Conservation (phyloP, 1,284 basidiomycete genomes). For the Fomitopsis betulina region DNA sequence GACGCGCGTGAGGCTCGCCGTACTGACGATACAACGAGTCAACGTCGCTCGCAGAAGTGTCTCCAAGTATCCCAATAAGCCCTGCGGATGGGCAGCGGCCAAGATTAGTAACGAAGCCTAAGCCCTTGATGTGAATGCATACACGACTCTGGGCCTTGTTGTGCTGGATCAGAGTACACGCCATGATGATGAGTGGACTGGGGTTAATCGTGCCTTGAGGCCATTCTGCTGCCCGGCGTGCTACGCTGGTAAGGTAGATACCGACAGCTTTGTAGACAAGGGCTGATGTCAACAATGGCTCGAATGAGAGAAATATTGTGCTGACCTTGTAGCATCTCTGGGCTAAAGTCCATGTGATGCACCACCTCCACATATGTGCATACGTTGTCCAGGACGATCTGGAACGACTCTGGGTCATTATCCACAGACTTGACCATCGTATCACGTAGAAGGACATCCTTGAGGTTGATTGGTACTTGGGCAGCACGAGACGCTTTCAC, state of each 20-base stretch:
- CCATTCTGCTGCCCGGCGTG: conserved; percentile 53
- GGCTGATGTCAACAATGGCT: conserved; percentile 1
- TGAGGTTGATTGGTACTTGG: conserved; percentile 32
- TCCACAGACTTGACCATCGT: conserved; percentile 44
- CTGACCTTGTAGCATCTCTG: conserved; percentile 52
- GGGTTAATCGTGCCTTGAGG: conserved; percentile 43
- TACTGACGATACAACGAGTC: conserved; percentile 44
- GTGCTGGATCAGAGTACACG: conserved; percentile 48
- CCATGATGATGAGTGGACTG: conserved; percentile 48
- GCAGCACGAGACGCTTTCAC: conserved; percentile 29
- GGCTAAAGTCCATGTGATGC: conserved; percentile 45
- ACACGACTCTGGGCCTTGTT: conserved; percentile 59
- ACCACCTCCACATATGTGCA: conserved; percentile 48
- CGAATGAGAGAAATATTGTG: conserved; percentile 2
- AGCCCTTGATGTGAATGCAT: conserved; percentile 11
- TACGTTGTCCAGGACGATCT: conserved; percentile 51
- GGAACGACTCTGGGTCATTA: conserved; percentile 43
- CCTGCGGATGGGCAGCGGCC: conserved; percentile 33
- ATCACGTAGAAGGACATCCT: conserved; percentile 53
- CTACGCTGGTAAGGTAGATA: conserved; percentile 44
- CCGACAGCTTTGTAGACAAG: conserved; percentile 42
- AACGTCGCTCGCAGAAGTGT: conserved; percentile 50
- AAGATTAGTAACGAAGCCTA: not conserved
- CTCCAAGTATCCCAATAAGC: conserved; percentile 53
- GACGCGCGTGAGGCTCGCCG: conserved; percentile 41